Conservation (phyloP, 2,329 filamentous ascomycete species). For the Lomentospora prolificans region DNA sequence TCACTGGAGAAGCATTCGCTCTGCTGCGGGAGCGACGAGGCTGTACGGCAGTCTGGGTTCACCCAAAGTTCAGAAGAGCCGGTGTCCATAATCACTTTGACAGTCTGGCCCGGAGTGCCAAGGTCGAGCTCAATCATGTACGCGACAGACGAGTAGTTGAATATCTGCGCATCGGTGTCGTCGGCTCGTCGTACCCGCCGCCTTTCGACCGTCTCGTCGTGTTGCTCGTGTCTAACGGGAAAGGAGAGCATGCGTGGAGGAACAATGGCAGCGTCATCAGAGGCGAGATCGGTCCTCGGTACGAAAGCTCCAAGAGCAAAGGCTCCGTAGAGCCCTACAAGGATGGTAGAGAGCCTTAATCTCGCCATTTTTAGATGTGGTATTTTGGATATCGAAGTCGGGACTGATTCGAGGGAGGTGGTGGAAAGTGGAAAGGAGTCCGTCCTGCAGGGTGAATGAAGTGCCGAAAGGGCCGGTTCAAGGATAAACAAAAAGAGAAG, state of each 20-base stretch:
- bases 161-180: constrained; percentile 11
- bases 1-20: constrained; percentile 11
- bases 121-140: constrained; percentile 28
- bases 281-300: background rate
- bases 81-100: constrained; percentile 31
- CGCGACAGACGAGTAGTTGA: constrained; percentile 18
- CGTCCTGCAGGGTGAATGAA: background rate
- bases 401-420: background rate
- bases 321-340: background rate
- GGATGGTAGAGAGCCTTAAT: background rate
- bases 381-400: background rate
- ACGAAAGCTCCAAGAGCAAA: background rate
- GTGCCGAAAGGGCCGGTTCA: background rate
- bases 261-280: background rate
- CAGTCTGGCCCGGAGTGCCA: constrained; percentile 26
- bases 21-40: constrained; percentile 11
- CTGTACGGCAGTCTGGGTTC: constrained; percentile 25
- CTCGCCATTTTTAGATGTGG: background rate
- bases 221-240: background rate
- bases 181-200: background rate
- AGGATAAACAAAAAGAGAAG: background rate
- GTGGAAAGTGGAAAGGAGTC: background rate
- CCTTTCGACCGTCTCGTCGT: background rate
- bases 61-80: constrained; percentile 33
- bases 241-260: background rate